Evolutionary conservation across 352 stramenopile species (phyloP), one percentile per base, ranked within the genome.

Genomic region (Phytopythium mirpurense): DNA sequence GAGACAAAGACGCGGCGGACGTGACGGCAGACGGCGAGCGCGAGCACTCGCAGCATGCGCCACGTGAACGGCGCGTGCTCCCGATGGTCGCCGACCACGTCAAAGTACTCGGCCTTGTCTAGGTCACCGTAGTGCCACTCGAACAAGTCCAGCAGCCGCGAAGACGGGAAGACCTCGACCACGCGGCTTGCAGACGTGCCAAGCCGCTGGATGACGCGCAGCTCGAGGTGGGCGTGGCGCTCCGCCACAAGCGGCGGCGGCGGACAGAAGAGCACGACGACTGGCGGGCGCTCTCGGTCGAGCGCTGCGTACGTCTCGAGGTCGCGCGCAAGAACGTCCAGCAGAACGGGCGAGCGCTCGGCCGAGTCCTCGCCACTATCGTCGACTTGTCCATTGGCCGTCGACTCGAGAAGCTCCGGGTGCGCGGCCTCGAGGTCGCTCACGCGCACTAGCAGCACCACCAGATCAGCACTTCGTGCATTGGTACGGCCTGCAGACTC

Each of bases 31-130:
- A 80, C 38, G 29, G 59, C 60, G 6, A 87, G 59, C 44, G 68
- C 64, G 21, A 90, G 29, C 2, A 71, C 53, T 34, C 84, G 69
- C 34, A 78, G 62, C 80, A 90, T 90, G 18, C 56, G 38, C 52
- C 68, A 68, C n/a, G 74, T 83, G 60, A 81, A 91, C 34, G 80
- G 80, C 49, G 74, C 70, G 55, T 91, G 80, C 54, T 81, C 57
- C 19, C 70, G 74, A 40, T 81, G 77, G 59, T 88, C 78, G 0
- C 49, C 40, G 21, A 72, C 36, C 4, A 54, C 59, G 37, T 88
- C 67, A 56, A 87, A 89, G 51, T 68, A 89, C 1, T 45, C 10
- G 1, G 5, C 9, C 19, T 18, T 3, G 12, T 29, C 23, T 9
- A 21, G 12, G 0, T 51, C 42, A 0, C 38, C 38, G 27, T 65